Evolutionary conservation across 1,139 yeast species (phyloP), one percentile per base, ranked within the genome.

Genomic region (Casaregolazyma lundiana): DNA sequence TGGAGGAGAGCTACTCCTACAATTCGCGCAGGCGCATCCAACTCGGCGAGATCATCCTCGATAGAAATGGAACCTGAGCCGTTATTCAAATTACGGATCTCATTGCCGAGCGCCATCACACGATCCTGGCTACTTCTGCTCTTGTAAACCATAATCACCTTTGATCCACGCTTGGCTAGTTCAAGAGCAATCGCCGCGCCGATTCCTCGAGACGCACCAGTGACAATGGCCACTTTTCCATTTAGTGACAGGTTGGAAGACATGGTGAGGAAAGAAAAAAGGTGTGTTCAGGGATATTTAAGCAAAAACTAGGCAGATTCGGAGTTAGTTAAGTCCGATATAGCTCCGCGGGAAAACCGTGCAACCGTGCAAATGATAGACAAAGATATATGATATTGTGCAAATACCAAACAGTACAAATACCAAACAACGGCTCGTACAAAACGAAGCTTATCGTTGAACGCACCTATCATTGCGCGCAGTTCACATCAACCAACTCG

Each of bases 111-210:
- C n/a, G 5, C 17, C 15, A 18, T 41, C 16, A 39, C 45, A 11
- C 24, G 13, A 2, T 13, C 6, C 17, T 24, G 18, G 3, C 45
- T 35, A 4, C 35, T 19, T 8, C 32, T 9, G 11, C 24, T 62
- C 50, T 45, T 62, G 56, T 29, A 68, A 56, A 44, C 63, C 60
- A 51, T 58, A 54, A 42, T 59, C 35, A 51, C 63, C 59, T 43
- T 64, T 52, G 50, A 57, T 52, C 66, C 48, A 56, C 51, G 42
- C 52, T 58, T 7, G 19, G 53, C 43, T 53, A 65, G 45, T 61
- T 55, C 52, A 54, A 65, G n/a, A 53, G 57, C 50, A 54, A 65
- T 40, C 59, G 61, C 39, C n/a, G 49, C 48, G 54, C 60, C 67
- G 61, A 65, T 51, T n/a, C 57, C 45, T 51, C 63, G 35, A 48